phyloP scores from a whole-genome alignment of 2,329 filamentous ascomycete genomes.

The Cladosporium velox region DNA sequence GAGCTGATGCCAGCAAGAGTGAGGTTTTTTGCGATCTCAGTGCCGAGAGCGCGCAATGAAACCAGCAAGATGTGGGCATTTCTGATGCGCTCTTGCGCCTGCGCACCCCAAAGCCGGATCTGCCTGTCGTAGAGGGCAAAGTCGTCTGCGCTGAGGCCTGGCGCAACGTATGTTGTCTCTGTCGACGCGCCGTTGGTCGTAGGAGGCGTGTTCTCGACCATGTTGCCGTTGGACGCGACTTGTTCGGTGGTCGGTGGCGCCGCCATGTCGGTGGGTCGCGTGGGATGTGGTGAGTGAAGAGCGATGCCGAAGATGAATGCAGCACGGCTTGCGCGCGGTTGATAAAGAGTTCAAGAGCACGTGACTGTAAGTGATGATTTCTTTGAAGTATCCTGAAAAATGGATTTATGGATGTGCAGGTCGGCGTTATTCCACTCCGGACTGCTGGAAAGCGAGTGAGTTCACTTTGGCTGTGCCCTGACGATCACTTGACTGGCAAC shows the following conservation, averaged over 20 bases:
- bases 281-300: neutral
- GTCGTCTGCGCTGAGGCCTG: conserved; percentile 65
- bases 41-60: conserved; percentile 81
- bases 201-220: conserved; percentile 12
- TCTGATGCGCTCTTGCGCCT: conserved; percentile 86
- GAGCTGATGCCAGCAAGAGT: conserved; percentile 91
- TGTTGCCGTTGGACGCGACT: conserved; percentile 4
- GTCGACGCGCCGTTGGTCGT: conserved; percentile 26
- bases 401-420: neutral
- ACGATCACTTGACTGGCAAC: conserved; percentile 1
- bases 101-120: conserved; percentile 94
- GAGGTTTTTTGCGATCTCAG: conserved; percentile 96
- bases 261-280: conserved; percentile 22
- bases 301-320: neutral
- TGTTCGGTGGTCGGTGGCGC: conserved; percentile 1
- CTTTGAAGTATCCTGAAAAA: neutral
- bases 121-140: conserved; percentile 97
- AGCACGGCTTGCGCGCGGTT: neutral
- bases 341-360: neutral
- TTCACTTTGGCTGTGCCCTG: conserved; percentile 10
- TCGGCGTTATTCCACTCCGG: neutral
- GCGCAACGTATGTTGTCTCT: conserved; percentile 28
- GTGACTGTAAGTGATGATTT: conserved; percentile 7
- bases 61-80: conserved; percentile 87
- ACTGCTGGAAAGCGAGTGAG: neutral